Conservation (phyloP, 768 basidiomycete species). For the Calvatia gigantea region DNA sequence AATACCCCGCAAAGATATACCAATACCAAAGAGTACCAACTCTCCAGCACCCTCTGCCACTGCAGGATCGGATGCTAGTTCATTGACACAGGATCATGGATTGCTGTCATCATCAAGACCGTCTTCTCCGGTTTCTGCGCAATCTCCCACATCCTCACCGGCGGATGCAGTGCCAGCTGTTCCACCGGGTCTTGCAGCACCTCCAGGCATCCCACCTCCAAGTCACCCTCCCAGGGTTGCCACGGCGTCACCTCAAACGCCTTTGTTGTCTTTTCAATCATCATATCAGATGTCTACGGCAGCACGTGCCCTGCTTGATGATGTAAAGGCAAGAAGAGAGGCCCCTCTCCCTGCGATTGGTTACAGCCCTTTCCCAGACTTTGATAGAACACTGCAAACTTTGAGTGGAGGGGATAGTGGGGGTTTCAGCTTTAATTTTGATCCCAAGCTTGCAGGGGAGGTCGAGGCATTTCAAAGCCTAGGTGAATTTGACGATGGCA, state of each 20-base stretch:
- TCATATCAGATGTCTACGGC: constrained; percentile 87
- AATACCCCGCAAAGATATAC: constrained; percentile 24
- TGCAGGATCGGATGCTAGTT: constrained; percentile 49
- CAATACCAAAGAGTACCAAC: constrained; percentile 23
- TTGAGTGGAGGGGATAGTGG: constrained; percentile 62
- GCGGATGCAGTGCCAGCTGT: constrained; percentile 27
- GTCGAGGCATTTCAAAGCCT: constrained; percentile 35
- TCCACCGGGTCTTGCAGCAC: constrained; percentile 52
- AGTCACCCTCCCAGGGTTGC: constrained; percentile 46
- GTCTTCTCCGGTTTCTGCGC: constrained; percentile 26
- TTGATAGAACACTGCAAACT: constrained; percentile 78
- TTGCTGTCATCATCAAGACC: constrained; percentile 38
- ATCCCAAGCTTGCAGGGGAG: constrained; percentile 67
- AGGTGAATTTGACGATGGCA: constrained; percentile 49
- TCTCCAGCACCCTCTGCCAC: constrained; percentile 48
- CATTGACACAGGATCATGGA: constrained; percentile 39
- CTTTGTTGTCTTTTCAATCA: constrained; percentile 50
- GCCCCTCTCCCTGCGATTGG: constrained; percentile 35
- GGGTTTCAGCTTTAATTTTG: constrained; percentile 85
- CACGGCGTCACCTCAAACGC: constrained; percentile 48
- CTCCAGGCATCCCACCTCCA: constrained; percentile 63
- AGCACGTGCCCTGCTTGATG: constrained; percentile 80
- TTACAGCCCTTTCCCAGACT: constrained; percentile 79
- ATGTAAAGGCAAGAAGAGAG: constrained; percentile 75
- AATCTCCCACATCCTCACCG: constrained; percentile 37